Evolutionary conservation across 2,329 filamentous ascomycete genomes (phyloP).

Genomic region (Paecilomyces sp.): DNA sequence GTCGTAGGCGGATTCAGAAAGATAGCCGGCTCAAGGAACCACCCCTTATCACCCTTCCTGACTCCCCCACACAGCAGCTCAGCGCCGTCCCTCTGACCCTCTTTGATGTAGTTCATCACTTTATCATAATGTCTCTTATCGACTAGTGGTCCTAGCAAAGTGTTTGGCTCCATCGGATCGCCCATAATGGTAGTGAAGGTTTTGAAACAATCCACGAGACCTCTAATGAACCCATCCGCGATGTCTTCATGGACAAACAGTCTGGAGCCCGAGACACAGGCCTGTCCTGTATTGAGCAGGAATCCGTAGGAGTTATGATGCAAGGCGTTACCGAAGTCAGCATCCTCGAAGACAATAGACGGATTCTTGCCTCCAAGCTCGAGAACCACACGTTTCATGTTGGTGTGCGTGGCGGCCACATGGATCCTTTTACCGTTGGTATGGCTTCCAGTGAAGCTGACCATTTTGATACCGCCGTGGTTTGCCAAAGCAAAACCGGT

Average conservation of each 20-base stretch:
- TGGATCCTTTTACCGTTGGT: slow-evolving; percentile 33
- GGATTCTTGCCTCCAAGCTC: slow-evolving; percentile 41
- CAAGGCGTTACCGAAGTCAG: slow-evolving; percentile 34
- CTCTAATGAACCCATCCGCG: slow-evolving; percentile 11
- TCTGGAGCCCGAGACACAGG: slow-evolving; percentile 24
- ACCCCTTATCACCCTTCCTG: slow-evolving; percentile 5
- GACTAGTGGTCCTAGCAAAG: slow-evolving; percentile 8
- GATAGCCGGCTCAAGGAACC: slow-evolving; percentile 14
- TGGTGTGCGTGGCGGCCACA: slow-evolving; percentile 32
- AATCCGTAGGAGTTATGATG: slow-evolving; percentile 28
- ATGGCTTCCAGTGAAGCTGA: slow-evolving; percentile 37
- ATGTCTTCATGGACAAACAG: slow-evolving; percentile 20
- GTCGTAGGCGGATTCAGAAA: slow-evolving; percentile 14
- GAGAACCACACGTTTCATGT: slow-evolving; percentile 37
- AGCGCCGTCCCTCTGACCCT: slow-evolving; percentile 4
- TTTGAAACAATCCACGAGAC: slow-evolving; percentile 8
- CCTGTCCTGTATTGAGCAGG: slow-evolving; percentile 30
- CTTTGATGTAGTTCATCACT: slow-evolving; percentile 20
- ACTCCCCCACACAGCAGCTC: slow-evolving; percentile 8
- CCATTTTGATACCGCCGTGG: slow-evolving; percentile 33
- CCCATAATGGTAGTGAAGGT: slow-evolving; percentile 13
- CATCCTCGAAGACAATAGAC: slow-evolving; percentile 38
- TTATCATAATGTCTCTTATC: slow-evolving; percentile 16
- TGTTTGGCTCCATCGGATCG: slow-evolving; percentile 6
- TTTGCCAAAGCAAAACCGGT: slow-evolving; percentile 30